These are phyloP conservation scores for Rickenella mellea DNA, from an alignment of 768 basidiomycete species.

Conservation along the genomic window DNA sequence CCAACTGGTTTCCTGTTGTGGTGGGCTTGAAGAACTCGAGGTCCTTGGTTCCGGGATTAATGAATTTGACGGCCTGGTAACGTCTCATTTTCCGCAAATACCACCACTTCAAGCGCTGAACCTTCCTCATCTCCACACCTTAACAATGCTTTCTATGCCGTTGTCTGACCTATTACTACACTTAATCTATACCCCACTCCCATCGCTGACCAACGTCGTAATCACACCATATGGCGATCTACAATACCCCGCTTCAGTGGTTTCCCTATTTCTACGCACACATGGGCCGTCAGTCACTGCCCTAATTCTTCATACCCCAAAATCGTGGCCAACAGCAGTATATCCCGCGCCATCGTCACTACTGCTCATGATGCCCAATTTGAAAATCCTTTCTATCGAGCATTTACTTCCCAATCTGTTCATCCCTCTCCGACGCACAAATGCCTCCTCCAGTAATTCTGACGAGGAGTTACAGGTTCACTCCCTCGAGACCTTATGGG, in stretches of 20 bases:
- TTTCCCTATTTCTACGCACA: conserved; percentile 44
- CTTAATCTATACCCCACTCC: conserved; percentile 52
- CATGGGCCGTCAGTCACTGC: conserved; percentile 54
- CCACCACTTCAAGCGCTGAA: conserved; percentile 20
- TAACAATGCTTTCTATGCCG: conserved; percentile 60
- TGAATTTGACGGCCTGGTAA: conserved; percentile 30
- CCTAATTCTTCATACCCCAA: conserved; percentile 59
- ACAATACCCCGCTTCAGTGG: conserved; percentile 46
- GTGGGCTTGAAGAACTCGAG: conserved; percentile 53
- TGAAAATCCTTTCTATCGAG: conserved; percentile 11
- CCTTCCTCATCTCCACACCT: conserved; percentile 47
- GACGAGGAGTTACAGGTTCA: conserved; percentile 22
- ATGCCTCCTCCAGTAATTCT: conserved; percentile 49
- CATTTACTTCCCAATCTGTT: conserved; percentile 36
- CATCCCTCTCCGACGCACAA: conserved; percentile 63
- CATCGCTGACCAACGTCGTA: conserved; percentile 50
- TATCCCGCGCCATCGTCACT: conserved; percentile 16
- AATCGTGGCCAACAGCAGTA: conserved; percentile 28
- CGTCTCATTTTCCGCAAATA: conserved; percentile 6
- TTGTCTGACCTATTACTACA: conserved; percentile 53
- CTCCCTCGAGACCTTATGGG: conserved; percentile 55
- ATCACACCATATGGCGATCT: conserved; percentile 70
- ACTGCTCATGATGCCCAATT: conserved; percentile 41
- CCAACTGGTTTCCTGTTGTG: conserved; percentile 43
- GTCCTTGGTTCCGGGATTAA: conserved; percentile 53